Percentiles rank a stretch among this genome's conserved stretches.
phyloP scores from a whole-genome alignment of 2,329 filamentous ascomycete species.

The Talaromyces albobiverticillius region DNA sequence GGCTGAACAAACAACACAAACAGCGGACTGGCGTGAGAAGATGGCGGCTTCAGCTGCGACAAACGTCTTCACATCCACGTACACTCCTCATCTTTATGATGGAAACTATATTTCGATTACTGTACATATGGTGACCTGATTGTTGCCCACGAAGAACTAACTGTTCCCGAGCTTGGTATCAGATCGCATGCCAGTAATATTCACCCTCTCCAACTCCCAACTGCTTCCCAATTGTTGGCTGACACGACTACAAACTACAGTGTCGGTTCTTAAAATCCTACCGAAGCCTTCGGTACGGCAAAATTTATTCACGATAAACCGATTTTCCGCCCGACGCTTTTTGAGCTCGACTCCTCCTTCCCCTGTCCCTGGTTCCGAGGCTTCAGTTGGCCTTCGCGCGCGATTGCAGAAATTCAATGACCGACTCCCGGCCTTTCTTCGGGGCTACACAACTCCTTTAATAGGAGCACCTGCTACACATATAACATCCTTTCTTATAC shows the following conservation, averaged over 20 bases:
- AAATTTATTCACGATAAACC: slow-evolving; percentile 7
- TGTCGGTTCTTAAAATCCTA: background rate
- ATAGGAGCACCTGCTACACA: slow-evolving; percentile 76
- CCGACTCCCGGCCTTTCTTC: slow-evolving; percentile 64
- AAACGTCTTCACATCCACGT: too few species aligned
- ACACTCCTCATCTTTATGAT: too few species aligned
- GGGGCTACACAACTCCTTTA: slow-evolving; percentile 66
- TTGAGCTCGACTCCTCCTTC: slow-evolving; percentile 15
- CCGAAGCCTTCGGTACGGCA: background rate
- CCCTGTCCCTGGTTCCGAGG: background rate
- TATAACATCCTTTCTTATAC: slow-evolving; percentile 77
- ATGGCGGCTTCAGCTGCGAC: too few species aligned
- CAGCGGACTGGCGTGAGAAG: too few species aligned
- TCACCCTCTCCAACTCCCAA: background rate
- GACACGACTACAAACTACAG: background rate
- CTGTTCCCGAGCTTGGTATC: too few species aligned
- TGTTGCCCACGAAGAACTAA: background rate
- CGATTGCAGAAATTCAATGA: slow-evolving; percentile 36
- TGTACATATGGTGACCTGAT: background rate
- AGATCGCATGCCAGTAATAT: too few species aligned
- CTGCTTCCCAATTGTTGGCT: background rate
- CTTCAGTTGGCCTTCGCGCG: slow-evolving; percentile 23
- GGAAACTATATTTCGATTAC: background rate
- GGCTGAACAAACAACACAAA: too few species aligned
- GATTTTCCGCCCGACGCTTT: slow-evolving; percentile 5